Evolutionary conservation across 2,329 filamentous ascomycete genomes (phyloP), one percentile per base, ranked within the genome.

Genomic region (Malbranchea cinnamomea): DNA sequence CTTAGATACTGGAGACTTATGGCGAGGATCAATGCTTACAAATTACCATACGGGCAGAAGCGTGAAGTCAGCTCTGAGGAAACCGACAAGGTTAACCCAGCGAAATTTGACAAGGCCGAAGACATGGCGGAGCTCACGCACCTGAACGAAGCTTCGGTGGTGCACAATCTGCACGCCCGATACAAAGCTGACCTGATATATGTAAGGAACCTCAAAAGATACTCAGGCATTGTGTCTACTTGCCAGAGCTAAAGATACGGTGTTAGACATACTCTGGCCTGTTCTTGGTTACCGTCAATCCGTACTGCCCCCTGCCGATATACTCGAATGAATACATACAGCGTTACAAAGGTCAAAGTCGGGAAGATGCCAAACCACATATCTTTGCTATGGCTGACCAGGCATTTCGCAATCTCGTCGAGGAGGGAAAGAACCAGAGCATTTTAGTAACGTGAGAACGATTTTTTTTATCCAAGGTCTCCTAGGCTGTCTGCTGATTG

Each of bases 111-210:
- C 68, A 98, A 94, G 59, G 87, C 87, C 40, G 84, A 91, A 60
- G 91, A 98, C 56, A 98, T 98, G 89, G 89, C 91, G 14, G 89
- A 98, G 54, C 68, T 98, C 48, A 98, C 89, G 4, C 89, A 98
- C 56, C 64, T 98, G 40, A 98, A 98, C 57, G 89, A 98, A 59
- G 81, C 87, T 13, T 95, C 89, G 0, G 89, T 98, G 30, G 85
- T 98, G 30, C 85, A 98, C 60, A 98, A 98, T 50, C 68, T 98
- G 34, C 79, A 92, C 43, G 87, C 82, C 65, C 69, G 89, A 56
- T 98, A 98, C 52, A 83, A 94, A 54, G 71, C 89, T 25, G 89
- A 98, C 57, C 62, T 98, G 37, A 98, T 98, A 43, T 98, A 78
- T 52, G 67, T 71, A 42, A 46, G 66, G n/a, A n/a, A n/a, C 13